Evolutionary conservation across 805 yeast genomes (phyloP).

Genomic region (Yarrowia divulgata): DNA sequence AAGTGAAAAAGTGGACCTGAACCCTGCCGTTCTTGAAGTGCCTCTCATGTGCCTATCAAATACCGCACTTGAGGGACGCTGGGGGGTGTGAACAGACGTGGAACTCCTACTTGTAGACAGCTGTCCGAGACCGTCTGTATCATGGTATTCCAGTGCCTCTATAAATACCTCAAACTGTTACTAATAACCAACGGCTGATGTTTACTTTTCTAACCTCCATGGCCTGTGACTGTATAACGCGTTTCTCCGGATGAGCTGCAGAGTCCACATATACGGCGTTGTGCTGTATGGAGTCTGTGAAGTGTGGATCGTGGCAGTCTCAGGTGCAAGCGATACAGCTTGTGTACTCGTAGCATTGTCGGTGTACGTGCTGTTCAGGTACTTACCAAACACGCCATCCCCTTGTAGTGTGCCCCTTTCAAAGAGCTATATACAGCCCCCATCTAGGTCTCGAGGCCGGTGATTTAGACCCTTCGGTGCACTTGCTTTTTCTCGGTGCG

Average conservation of each 20-base stretch:
- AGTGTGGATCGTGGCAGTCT: no score
- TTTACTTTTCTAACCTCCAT: neutral
- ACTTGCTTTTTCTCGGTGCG: slow-evolving; percentile 25
- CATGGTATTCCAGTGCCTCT: no score
- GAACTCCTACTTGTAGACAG: no score
- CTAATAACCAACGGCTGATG: neutral
- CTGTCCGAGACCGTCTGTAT: no score
- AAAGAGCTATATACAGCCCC: neutral
- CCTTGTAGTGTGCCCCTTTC: no score
- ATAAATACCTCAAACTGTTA: neutral
- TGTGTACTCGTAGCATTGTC: no score
- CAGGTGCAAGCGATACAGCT: no score
- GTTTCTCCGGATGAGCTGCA: slow-evolving; percentile 13
- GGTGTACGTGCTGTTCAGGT: no score
- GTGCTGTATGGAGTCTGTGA: neutral
- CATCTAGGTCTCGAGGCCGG: neutral
- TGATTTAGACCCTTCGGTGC: neutral
- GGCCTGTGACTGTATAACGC: neutral
- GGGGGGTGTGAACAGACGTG: neutral
- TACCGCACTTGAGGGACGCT: neutral
- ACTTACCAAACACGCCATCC: no score
- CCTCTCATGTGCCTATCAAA: neutral
- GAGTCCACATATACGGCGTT: slow-evolving; percentile 1
- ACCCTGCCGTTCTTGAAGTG: neutral
- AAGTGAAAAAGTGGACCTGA: neutral